Evolutionary conservation across 2,329 filamentous ascomycete genomes (phyloP).

Genomic region (Colletotrichum acutatum): DNA sequence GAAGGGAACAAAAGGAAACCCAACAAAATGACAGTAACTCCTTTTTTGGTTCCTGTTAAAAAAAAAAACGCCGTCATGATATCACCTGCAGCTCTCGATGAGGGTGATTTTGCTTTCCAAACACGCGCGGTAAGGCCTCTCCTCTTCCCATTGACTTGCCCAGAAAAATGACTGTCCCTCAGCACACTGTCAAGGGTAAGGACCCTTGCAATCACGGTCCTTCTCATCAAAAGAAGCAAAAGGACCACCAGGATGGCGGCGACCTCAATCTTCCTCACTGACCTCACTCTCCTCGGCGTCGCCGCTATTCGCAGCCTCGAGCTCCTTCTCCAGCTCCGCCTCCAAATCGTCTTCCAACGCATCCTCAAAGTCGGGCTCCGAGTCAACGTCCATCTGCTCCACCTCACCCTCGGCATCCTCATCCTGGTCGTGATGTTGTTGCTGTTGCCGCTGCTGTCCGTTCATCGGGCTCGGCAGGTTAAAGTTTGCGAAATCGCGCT

Average conservation of each 20-base stretch:
- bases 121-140: background rate
- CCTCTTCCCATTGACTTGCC: background rate
- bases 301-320: constrained; percentile 53
- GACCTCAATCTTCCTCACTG: constrained; percentile 69
- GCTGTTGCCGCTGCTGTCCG: constrained; percentile 43
- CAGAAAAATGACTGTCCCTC: too few species aligned
- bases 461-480: constrained; percentile 66
- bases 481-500: constrained; percentile 52
- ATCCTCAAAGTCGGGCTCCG: constrained; percentile 46
- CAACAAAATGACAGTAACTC: background rate
- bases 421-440: constrained; percentile 40
- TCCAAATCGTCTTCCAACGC: constrained; percentile 64
- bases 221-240: too few species aligned
- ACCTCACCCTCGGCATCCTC: constrained; percentile 36
- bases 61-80: constrained; percentile 28
- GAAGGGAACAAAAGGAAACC: background rate
- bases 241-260: background rate
- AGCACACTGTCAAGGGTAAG: too few species aligned
- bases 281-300: constrained; percentile 72
- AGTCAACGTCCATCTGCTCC: constrained; percentile 41
- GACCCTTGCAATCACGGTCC: too few species aligned
- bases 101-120: background rate
- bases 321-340: constrained; percentile 66
- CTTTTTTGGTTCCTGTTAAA: constrained; percentile 8
- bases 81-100: background rate